phyloP scores from a whole-genome alignment of 177 flowering plant species.

The Vitis hybrid region DNA sequence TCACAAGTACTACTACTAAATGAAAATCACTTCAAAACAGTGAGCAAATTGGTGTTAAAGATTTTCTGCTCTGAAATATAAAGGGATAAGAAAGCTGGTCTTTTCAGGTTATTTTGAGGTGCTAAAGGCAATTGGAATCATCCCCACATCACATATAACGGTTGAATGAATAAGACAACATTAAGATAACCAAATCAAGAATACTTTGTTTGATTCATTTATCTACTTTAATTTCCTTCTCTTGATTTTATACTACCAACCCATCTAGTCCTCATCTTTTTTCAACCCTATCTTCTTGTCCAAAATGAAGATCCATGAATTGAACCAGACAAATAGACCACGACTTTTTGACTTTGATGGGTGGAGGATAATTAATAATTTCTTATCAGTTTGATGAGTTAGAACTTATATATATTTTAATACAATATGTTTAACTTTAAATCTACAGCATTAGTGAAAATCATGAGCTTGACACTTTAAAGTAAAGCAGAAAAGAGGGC shows the following conservation, averaged over 20 bases:
- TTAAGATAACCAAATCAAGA: constrained; percentile 10
- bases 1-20: neutral
- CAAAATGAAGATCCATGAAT: neutral
- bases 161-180: constrained; percentile 15
- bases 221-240: neutral
- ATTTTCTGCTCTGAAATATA: no score
- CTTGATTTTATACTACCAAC: neutral
- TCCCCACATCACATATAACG: neutral
- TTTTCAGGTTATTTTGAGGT: neutral
- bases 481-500: neutral
- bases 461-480: constrained; percentile 2
- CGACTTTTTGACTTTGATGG: constrained; percentile 13
- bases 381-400: no score
- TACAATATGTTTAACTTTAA: constrained; percentile 10
- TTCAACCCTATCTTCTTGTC: neutral
- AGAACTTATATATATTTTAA: neutral
- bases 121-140: neutral
- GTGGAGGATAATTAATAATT: neutral
- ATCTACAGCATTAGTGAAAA: neutral
- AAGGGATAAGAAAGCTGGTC: neutral
- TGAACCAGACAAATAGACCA: constrained; percentile 7
- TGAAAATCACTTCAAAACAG: neutral
- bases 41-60: neutral
- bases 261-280: constrained; percentile 15
- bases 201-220: neutral